Base-by-base conservation (phyloP, 208 protist genomes). In the Wallacemonas collosoma region DNA sequence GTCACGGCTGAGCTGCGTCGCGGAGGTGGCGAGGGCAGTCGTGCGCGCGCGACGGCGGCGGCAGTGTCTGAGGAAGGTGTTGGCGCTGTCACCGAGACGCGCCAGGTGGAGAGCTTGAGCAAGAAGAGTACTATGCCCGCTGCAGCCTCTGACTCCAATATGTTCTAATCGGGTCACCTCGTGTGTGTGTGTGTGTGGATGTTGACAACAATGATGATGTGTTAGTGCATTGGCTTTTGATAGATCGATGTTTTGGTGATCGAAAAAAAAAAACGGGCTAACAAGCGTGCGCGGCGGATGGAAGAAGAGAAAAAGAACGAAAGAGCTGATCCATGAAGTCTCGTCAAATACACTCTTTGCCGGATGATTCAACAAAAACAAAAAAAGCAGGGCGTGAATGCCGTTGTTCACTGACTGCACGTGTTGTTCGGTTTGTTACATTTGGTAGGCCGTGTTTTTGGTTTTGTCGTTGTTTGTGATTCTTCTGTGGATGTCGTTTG, bases 1-100 rank as follows among this genome's bases (percentile, higher is more conserved):
- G 55, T 57, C 53, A 58, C 69, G 45, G 62, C 72, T 47, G 51
- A 47, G 44, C 41, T 44, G 44, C 68, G 17, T 50, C 60, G 60
- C 50, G 60, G 60, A 45, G 64, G 38, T 40, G 15, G 64, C 57
- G 39, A 5, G 5, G 26, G 11, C 47, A 12, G 4, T 3, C 15
- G 45, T 69, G 38, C 56, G 17, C 4, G 2, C 12, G 60, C 41
- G 38, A 36, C 41, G 7, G n/a, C 60, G 36, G 44, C 57, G 9
- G 36, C 5, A n/a, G 6, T 17, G 9, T 35, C 36, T 63, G 57
- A 44, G 36, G 57, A 63, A 39, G n/a, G 11, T 7, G 57, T 35
- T 9, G 55, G 9, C 39, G 17, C 57, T n/a, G 36, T 7, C 39
- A 41, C 41, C 4, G 60, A 65, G 36, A 3, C 60, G 17, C 60